These are phyloP conservation scores for Fusarium tjaetaba DNA, from an alignment of 2,329 filamentous ascomycete genomes.

Conservation along the genomic window DNA sequence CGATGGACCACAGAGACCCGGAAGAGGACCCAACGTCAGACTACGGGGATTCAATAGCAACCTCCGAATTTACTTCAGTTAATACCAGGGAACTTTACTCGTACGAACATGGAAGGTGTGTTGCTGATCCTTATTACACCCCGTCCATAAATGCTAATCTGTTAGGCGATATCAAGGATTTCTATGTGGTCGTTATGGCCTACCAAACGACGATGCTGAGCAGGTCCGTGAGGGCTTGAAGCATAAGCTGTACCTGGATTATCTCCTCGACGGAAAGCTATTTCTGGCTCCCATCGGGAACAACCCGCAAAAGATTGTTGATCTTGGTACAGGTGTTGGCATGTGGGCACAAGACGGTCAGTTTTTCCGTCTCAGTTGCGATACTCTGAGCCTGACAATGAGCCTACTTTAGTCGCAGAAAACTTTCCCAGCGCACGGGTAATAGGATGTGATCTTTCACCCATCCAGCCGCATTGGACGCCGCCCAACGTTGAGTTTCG, in stretches of 20 bases:
- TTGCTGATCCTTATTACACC: not conserved
- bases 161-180: constrained; percentile 61
- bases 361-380: constrained; percentile 19
- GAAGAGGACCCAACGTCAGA: constrained; percentile 52
- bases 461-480: constrained; percentile 57
- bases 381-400: constrained; percentile 7
- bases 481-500: constrained; percentile 67
- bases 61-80: constrained; percentile 55
- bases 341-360: constrained; percentile 66
- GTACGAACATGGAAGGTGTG: constrained; percentile 52
- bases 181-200: constrained; percentile 57
- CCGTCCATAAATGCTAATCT: constrained; percentile 11
- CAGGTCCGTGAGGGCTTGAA: constrained; percentile 60
- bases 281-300: constrained; percentile 56
- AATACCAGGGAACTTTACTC: constrained; percentile 48
- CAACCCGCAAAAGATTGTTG: constrained; percentile 59
- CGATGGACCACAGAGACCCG: constrained; percentile 39
- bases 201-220: constrained; percentile 64
- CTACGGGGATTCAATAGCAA: constrained; percentile 50
- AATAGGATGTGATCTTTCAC: constrained; percentile 57
- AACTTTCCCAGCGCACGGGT: constrained; percentile 56
- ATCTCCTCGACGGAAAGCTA: constrained; percentile 56
- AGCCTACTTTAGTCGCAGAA: constrained; percentile 53
- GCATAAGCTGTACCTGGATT: constrained; percentile 59
- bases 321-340: constrained; percentile 61